phyloP scores from a whole-genome alignment of 257 asterid genomes.

The Jaltomata sinuosa region DNA sequence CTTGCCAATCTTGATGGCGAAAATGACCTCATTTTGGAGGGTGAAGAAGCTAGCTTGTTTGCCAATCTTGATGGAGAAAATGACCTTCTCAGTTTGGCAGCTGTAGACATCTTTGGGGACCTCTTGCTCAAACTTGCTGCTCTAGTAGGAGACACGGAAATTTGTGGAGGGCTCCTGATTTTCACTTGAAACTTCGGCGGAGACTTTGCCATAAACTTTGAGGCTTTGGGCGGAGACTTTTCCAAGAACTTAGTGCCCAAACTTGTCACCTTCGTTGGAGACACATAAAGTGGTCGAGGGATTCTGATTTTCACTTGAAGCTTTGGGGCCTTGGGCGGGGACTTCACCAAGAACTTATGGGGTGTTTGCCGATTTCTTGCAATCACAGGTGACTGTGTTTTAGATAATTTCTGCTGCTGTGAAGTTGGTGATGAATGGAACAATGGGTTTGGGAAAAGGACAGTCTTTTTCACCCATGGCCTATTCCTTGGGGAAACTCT shows the following conservation, averaged over 20 bases:
- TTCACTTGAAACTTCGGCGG: constrained; percentile 41
- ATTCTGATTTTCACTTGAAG: constrained; percentile 35
- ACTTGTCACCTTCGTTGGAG: constrained; percentile 18
- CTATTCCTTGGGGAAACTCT: constrained; percentile 75
- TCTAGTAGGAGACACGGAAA: constrained; percentile 25
- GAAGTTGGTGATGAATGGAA: constrained; percentile 57
- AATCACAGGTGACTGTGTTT: constrained; percentile 51
- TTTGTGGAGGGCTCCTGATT: constrained; percentile 42
- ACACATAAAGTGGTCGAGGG: constrained; percentile 27
- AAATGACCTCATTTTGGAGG: constrained; percentile 12
- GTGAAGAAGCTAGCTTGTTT: constrained; percentile 29
- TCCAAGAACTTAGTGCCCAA: constrained; percentile 43
- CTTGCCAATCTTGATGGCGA: constrained; percentile 9
- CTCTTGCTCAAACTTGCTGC: constrained; percentile 16
- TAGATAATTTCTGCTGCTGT: constrained; percentile 34
- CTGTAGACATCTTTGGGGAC: constrained; percentile 30
- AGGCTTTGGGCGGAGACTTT: constrained; percentile 44
- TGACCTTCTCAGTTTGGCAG: constrained; percentile 49
- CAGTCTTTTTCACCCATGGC: constrained; percentile 87
- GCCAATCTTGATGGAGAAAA: constrained; percentile 44
- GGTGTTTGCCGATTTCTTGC: constrained; percentile 43
- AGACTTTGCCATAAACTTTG: constrained; percentile 66
- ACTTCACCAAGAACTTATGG: constrained; percentile 81
- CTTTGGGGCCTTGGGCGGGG: constrained; percentile 32
- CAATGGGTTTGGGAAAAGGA: constrained; percentile 76